Conservation (phyloP, 768 basidiomycete genomes). For the Macrocybe gigantea region DNA sequence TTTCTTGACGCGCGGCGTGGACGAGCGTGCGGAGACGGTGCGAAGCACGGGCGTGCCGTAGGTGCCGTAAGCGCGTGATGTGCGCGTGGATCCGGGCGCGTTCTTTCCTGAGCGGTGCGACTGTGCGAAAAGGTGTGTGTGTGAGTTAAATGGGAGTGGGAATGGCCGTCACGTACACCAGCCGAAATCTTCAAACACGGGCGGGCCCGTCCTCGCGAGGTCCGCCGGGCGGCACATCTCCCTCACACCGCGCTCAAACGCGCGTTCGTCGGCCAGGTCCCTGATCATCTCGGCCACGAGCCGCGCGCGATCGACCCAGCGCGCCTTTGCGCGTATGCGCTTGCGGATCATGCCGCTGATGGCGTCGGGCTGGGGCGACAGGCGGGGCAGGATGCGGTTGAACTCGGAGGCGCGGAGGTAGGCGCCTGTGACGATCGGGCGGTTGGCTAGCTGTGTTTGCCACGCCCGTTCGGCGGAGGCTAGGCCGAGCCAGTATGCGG, state of each 20-base stretch:
- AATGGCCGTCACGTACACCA: no score
- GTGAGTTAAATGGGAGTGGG: no score
- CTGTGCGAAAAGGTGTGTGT: no score
- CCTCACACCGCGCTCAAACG: constrained; percentile 11
- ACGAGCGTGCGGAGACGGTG: constrained; percentile 43
- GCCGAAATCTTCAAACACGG: neutral
- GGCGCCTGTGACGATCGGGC: constrained; percentile 68
- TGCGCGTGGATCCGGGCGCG: neutral
- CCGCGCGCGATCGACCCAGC: constrained; percentile 32
- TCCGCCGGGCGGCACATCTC: neutral
- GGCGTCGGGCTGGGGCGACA: constrained; percentile 73
- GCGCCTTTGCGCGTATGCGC: constrained; percentile 29
- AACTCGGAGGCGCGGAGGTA: constrained; percentile 58
- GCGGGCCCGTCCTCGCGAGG: neutral
- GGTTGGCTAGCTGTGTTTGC: constrained; percentile 43
- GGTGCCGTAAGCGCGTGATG: constrained; percentile 19
- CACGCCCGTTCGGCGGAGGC: constrained; percentile 38
- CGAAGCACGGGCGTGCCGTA: constrained; percentile 37
- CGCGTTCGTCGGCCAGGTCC: constrained; percentile 16
- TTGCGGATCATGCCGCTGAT: constrained; percentile 65
- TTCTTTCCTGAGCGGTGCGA: neutral
- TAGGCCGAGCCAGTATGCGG: constrained; percentile 48
- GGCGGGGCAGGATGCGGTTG: constrained; percentile 70
- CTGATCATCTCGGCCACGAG: constrained; percentile 22
- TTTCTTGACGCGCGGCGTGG: constrained; percentile 52